phyloP scores from a whole-genome alignment of 495 filamentous ascomycete genomes.

The Neurospora africana region DNA sequence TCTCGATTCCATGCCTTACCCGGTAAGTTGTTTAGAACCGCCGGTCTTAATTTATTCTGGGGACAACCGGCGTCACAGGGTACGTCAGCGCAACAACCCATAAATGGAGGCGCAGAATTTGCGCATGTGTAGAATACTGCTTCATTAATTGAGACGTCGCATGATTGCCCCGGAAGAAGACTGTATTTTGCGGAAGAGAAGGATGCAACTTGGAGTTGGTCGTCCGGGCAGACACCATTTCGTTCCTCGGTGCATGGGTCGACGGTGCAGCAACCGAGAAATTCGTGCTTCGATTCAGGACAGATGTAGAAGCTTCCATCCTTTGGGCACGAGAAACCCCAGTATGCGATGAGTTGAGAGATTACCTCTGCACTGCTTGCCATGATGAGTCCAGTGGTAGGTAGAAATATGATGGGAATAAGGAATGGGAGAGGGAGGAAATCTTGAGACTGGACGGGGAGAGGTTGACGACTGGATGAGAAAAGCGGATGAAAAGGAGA shows the following conservation, averaged over 20 bases:
- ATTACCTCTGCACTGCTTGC: neutral
- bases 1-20: neutral
- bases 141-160: neutral
- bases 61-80: no score
- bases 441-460: neutral
- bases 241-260: slow-evolving; percentile 20
- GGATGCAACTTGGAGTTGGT: slow-evolving; percentile 11
- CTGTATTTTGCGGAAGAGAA: slow-evolving; percentile 13
- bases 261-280: slow-evolving; percentile 26
- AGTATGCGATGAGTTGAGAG: neutral
- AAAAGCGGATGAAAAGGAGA: neutral
- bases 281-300: slow-evolving; percentile 8
- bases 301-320: slow-evolving; percentile 25
- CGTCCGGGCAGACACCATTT: slow-evolving; percentile 12
- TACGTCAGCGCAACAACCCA: slow-evolving; percentile 21
- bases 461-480: neutral
- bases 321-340: slow-evolving; percentile 19
- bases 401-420: neutral
- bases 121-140: slow-evolving; percentile 23
- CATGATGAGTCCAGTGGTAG: neutral
- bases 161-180: slow-evolving; percentile 15
- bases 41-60: slow-evolving; percentile 6
- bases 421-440: neutral
- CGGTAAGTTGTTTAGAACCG: neutral
- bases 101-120: slow-evolving; percentile 13